Percentiles rank a stretch among this genome's conserved stretches.
phyloP scores from a whole-genome alignment of 2,329 filamentous ascomycete genomes.

The Hymenotorrendiella dingleyae region DNA sequence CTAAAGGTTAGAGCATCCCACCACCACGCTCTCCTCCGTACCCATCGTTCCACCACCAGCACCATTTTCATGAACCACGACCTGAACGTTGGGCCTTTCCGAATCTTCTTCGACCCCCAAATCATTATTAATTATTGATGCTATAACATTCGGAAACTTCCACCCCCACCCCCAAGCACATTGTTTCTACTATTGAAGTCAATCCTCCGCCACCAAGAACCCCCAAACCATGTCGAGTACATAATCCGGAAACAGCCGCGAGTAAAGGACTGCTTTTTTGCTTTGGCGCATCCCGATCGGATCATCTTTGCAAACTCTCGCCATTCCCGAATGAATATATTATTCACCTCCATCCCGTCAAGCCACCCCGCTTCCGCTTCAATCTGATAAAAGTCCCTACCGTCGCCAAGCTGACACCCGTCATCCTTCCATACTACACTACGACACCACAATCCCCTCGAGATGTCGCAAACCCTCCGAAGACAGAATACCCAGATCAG shows the following conservation, averaged over 20 bases:
- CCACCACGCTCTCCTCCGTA: too few species aligned
- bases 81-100: too few species aligned
- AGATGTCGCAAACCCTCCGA: slow-evolving; percentile 23
- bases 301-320: slow-evolving; percentile 1
- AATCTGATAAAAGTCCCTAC: background rate
- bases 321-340: background rate
- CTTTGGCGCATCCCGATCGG: slow-evolving; percentile 2
- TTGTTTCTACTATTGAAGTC: slow-evolving; percentile 8
- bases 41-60: background rate
- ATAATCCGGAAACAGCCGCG: slow-evolving; percentile 8
- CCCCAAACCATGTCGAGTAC: slow-evolving; percentile 16
- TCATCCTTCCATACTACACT: background rate
- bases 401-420: slow-evolving; percentile 2
- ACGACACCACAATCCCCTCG: slow-evolving; percentile 5
- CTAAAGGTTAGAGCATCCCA: too few species aligned
- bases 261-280: slow-evolving; percentile 12
- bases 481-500: slow-evolving; percentile 22
- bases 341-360: slow-evolving; percentile 1
- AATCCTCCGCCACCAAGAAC: slow-evolving; percentile 8
- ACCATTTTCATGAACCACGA: too few species aligned
- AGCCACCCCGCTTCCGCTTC: background rate
- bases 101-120: too few species aligned
- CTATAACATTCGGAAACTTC: slow-evolving; percentile 10
- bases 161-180: slow-evolving; percentile 16
- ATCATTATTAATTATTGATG: slow-evolving; percentile 12